A percentile compares a stretch with the other conserved stretches of the same genome.
Evolutionary conservation across 257 asterid species (phyloP).

Genomic region (Solanum appendiculatum): DNA sequence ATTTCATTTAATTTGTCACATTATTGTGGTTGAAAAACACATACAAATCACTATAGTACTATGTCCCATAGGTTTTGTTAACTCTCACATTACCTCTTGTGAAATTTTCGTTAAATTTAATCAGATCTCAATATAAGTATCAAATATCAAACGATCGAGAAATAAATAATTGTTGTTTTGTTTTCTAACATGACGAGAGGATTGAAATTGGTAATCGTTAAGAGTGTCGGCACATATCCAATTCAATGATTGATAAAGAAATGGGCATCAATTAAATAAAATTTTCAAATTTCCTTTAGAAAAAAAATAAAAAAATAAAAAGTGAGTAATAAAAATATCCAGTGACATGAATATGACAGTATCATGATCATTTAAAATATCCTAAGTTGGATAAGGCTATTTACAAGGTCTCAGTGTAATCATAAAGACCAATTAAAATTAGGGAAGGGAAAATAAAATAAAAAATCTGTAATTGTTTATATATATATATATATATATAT

Average conservation of each 20-base stretch:
- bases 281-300: background rate
- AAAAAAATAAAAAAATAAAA: background rate
- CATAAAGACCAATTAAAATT: background rate
- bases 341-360: background rate
- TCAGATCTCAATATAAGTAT: background rate
- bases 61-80: background rate
- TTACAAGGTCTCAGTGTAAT: background rate
- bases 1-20: background rate
- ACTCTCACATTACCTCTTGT: background rate
- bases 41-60: background rate
- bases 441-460: background rate
- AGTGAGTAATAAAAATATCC: background rate
- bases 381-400: background rate
- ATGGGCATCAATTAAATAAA: background rate
- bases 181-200: background rate
- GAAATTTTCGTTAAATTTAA: background rate
- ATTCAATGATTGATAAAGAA: background rate
- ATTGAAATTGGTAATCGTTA: background rate
- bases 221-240: background rate
- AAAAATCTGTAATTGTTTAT: background rate
- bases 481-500: too few species aligned
- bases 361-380: background rate
- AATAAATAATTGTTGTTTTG: background rate
- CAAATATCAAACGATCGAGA: fast-evolving
- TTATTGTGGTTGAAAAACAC: background rate